phyloP scores from a whole-genome alignment of 495 filamentous ascomycete species.

The Penicillium odoratum region DNA sequence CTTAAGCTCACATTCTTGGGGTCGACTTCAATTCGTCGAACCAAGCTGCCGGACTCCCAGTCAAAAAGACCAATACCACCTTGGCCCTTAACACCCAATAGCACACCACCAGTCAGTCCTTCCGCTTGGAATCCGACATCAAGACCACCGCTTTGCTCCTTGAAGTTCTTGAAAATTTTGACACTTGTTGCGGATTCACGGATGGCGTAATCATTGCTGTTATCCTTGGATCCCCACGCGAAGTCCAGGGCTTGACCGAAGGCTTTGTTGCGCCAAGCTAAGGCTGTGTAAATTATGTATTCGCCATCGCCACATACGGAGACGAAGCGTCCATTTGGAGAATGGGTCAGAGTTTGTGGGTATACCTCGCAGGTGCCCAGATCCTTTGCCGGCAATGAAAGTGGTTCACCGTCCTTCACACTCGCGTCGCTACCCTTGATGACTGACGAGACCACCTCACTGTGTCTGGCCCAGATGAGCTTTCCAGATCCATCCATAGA shows the following conservation, averaged over 20 bases:
- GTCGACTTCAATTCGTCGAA: slow-evolving; percentile 94
- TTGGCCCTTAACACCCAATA: slow-evolving; percentile 94
- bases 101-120: slow-evolving; percentile 81
- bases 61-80: slow-evolving; percentile 95
- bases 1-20: slow-evolving; percentile 63
- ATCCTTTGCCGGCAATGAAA: slow-evolving; percentile 88
- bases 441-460: slow-evolving; percentile 87
- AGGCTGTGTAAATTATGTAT: slow-evolving; percentile 96
- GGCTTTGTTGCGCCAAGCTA: slow-evolving; percentile 96
- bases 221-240: slow-evolving; percentile 95
- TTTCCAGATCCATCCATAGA: slow-evolving; percentile 97
- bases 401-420: slow-evolving; percentile 83
- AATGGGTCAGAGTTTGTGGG: slow-evolving; percentile 89
- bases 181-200: slow-evolving; percentile 90
- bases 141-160: slow-evolving; percentile 83
- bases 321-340: slow-evolving; percentile 96
- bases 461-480: slow-evolving; percentile 92
- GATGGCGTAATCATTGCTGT: slow-evolving; percentile 98
- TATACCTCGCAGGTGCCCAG: slow-evolving; percentile 95
- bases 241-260: slow-evolving; percentile 96
- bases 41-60: slow-evolving; percentile 86
- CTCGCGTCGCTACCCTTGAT: slow-evolving; percentile 87
- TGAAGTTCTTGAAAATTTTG: slow-evolving; percentile 97
- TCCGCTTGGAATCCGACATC: slow-evolving; percentile 97
- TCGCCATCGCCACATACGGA: slow-evolving; percentile 97